Evolutionary conservation across 2,329 filamentous ascomycete species (phyloP).

Genomic region (Tolypocladium cylindrosporum): DNA sequence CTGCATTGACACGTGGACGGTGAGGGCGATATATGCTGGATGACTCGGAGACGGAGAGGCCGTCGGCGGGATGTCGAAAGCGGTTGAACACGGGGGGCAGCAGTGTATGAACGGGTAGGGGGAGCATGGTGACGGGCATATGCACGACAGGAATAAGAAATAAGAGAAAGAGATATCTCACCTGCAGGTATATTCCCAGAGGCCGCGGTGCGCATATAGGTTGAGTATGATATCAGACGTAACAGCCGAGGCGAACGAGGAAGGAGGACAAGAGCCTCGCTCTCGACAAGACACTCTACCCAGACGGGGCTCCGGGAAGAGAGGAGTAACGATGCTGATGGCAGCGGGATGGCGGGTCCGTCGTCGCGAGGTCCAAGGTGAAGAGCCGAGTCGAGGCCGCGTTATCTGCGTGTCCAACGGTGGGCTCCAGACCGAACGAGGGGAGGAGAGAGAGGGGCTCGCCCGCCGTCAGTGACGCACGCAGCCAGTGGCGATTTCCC

Average conservation of each 20-base stretch:
- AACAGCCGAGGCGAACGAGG: neutral
- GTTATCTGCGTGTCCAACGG: neutral
- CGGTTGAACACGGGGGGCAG: neutral
- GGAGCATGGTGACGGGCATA: neutral
- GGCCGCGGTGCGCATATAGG: neutral
- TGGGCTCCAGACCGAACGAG: neutral
- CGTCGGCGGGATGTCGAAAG: neutral
- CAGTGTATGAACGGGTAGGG: neutral
- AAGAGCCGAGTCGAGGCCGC: neutral
- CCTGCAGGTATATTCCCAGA: neutral
- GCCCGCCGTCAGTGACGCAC: neutral
- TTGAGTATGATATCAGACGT: neutral
- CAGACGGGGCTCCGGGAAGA: neutral
- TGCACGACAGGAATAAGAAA: neutral
- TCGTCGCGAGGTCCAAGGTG: neutral
- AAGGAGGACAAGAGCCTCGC: neutral
- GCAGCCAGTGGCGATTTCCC: constrained; percentile 1
- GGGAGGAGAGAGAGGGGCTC: neutral
- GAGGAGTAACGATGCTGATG: neutral
- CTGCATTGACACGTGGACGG: neutral
- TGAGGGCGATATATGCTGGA: neutral
- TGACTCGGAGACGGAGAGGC: neutral
- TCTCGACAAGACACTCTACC: neutral
- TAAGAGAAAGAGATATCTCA: neutral
- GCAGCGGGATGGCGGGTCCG: neutral